A percentile compares a stretch with the other conserved stretches of the same genome.
Conservation (phyloP, 2,329 filamentous ascomycete species). For the Cytospora piceicola region DNA sequence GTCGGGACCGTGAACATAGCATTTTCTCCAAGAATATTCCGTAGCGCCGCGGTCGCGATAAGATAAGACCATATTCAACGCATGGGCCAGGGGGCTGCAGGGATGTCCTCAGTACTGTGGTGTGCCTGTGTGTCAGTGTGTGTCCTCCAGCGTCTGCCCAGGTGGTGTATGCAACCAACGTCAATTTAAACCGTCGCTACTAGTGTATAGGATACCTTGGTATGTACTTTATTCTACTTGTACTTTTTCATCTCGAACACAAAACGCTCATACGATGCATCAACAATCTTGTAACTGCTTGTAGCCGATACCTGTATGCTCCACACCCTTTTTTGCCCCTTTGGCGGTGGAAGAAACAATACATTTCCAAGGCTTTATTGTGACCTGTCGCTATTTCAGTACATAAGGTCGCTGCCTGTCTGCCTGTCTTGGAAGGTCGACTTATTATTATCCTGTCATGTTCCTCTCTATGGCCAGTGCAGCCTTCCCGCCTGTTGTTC, state of each 20-base stretch:
- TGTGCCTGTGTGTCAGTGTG: not conserved
- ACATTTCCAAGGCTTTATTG: not conserved
- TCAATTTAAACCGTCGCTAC: not conserved
- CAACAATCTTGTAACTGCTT: not conserved
- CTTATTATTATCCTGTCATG: not conserved
- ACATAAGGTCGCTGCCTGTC: not conserved
- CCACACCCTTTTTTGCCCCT: constrained; percentile 8
- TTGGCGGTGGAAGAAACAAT: constrained; percentile 11
- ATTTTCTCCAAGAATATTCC: constrained; percentile 11
- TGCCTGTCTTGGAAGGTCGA: not conserved
- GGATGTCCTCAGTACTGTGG: not conserved
- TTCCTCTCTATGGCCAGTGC: not conserved
- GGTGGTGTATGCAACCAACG: constrained; percentile 6
- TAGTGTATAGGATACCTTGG: not conserved
- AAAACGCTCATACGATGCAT: not conserved
- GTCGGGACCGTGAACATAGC: constrained; percentile 5
- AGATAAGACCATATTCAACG: not conserved
- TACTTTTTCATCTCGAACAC: constrained; percentile 4
- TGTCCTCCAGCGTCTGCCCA: too few relatives aligned
- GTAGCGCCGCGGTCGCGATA: not conserved
- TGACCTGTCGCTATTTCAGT: too few relatives aligned
- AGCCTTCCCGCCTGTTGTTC: not conserved
- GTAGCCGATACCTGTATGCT: not conserved
- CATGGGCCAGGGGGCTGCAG: constrained; percentile 6
- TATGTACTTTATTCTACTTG: constrained; percentile 16